Evolutionary conservation across 352 stramenopile species (phyloP), one percentile per base, ranked within the genome.

Genomic region (Pythium vanterpoolii): DNA sequence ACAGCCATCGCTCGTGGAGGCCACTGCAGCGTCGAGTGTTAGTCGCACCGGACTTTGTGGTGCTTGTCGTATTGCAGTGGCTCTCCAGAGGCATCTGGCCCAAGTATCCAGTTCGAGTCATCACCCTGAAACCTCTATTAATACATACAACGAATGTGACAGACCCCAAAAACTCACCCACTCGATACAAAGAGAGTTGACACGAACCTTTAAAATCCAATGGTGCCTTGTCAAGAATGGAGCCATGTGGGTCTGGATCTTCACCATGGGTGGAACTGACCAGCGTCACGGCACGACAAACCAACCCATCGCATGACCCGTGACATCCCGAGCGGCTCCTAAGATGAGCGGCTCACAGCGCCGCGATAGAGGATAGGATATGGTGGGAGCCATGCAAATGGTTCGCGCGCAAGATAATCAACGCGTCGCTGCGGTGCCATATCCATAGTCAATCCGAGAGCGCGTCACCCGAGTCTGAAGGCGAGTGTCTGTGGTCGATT

Each of bases 11-110:
- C 30, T 61, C 31, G 28, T 60, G 53, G 53, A 14, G 31, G 6
- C 27, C 34, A 28, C 50, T 16, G 7, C 40, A 23, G 44, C 21
- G 27, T 39, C 40, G 40, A 19, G 21, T 1, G 14, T 43, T 40
- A 61, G 31, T 51, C 42, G 49, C 42, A 27, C 10, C 42, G 47
- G 54, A 53, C 43, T 61, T 61, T 61, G 54, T 61, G 43, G 54
- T 39, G 54, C 54, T 53, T 31, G 54, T 52, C 42, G 33, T 43
- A 34, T 61, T 51, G 43, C 54, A 42, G 54, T 54, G 54, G 43
- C 24, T 39, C 54, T 34, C 14, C 42, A 9, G 33, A 24, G 18
- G 16, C 54, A 61, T 21, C 54, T 61, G 54, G 42, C 3, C 10
- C 21, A 34, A 30, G 18, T 51, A 54, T 61, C 40, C 54, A 16